A percentile compares a stretch with the other conserved stretches of the same genome.
Conservation (phyloP, 495 filamentous ascomycete species). For the Terfezia claveryi region DNA sequence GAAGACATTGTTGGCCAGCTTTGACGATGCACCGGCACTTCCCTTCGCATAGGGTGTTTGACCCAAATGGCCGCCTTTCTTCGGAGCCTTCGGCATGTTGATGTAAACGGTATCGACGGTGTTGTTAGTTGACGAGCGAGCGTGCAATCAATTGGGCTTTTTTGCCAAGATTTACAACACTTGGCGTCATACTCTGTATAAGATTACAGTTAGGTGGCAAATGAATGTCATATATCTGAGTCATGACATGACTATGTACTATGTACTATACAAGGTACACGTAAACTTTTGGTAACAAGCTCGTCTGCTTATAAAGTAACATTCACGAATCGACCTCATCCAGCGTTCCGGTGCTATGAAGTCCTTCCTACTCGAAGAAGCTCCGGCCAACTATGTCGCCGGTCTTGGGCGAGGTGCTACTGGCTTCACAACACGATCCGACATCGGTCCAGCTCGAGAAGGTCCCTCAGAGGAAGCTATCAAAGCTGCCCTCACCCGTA, state of each 20-base stretch:
- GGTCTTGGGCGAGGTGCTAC: conserved; percentile 94
- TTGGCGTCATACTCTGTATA: too few species aligned
- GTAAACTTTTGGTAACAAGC: too few species aligned
- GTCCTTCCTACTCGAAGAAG: conserved; percentile 60
- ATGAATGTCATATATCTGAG: too few species aligned
- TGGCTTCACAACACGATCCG: conserved; percentile 90
- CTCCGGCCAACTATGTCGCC: conserved; percentile 95
- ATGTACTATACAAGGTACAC: too few species aligned
- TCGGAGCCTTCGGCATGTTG: neutral
- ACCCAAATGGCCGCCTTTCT: neutral
- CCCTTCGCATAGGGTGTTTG: neutral
- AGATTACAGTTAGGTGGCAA: too few species aligned
- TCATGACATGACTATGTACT: too few species aligned
- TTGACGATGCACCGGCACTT: conserved; percentile 19
- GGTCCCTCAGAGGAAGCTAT: conserved; percentile 95
- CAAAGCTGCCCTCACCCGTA: conserved; percentile 84
- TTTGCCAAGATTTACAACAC: too few species aligned
- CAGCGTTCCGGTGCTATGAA: neutral
- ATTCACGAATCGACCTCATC: neutral
- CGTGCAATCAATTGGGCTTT: too few species aligned
- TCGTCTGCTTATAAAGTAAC: too few species aligned
- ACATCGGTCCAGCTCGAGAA: conserved; percentile 88
- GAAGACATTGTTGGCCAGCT: conserved; percentile 62
- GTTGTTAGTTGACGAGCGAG: too few species aligned
- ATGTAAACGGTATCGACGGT: neutral